phyloP scores from a whole-genome alignment of 2,329 filamentous ascomycete genomes.

The Microdochium nivale region DNA sequence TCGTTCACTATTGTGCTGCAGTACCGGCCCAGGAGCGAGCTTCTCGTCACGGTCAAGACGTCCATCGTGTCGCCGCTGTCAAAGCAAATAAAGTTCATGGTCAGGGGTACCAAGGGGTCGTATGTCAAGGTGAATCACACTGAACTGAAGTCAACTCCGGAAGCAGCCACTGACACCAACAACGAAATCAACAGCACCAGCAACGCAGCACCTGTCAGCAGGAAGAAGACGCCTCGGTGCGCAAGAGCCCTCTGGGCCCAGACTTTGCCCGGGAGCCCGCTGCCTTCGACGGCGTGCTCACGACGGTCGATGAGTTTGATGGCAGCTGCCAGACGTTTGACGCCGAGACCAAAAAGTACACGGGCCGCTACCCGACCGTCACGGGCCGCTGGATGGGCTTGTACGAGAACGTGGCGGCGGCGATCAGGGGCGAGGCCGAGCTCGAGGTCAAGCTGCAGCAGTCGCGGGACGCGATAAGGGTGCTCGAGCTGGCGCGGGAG shows the following conservation, averaged over 20 bases:
- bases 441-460: conserved; percentile 28
- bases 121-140: conserved; percentile 25
- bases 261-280: conserved; percentile 26
- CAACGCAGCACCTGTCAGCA: conserved; percentile 22
- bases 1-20: conserved; percentile 50
- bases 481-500: conserved; percentile 32
- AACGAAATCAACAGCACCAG: conserved; percentile 5
- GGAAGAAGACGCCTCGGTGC: conserved; percentile 19
- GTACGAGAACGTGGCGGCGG: conserved; percentile 30
- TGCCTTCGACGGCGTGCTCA: conserved; percentile 25
- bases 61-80: conserved; percentile 48
- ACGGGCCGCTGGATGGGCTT: conserved; percentile 27
- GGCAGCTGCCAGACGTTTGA: conserved; percentile 19
- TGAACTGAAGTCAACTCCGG: background rate
- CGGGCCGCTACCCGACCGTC: conserved; percentile 27
- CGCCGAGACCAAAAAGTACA: conserved; percentile 20
- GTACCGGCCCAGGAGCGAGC: conserved; percentile 36
- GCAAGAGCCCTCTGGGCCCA: conserved; percentile 16
- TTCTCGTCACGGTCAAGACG: conserved; percentile 51
- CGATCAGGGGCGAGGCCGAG: conserved; percentile 27
- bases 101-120: conserved; percentile 49
- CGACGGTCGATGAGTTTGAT: conserved; percentile 27
- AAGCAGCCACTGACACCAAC: conserved; percentile 3
- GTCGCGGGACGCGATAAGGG: conserved; percentile 26
- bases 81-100: conserved; percentile 53